Evolutionary conservation across 371 early-diverging fungal genomes (phyloP).

Genomic region (Mucor velutinosus): DNA sequence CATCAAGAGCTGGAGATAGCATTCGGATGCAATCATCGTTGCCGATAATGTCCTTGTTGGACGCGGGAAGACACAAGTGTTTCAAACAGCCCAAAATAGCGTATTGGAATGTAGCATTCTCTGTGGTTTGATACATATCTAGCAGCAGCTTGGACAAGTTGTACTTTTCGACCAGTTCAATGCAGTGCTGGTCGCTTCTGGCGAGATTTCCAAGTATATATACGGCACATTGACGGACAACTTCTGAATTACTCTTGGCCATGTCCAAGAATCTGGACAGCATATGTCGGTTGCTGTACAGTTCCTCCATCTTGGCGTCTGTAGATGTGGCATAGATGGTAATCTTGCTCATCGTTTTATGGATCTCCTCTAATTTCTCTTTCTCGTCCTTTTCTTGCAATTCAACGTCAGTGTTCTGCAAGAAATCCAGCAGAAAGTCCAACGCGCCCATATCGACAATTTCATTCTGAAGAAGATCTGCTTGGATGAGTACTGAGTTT

Average conservation of each 20-base stretch:
- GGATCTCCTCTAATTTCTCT: conserved; percentile 51
- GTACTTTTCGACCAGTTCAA: conserved; percentile 58
- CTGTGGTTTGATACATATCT: conserved; percentile 47
- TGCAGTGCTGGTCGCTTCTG: conserved; percentile 61
- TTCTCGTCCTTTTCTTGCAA: conserved; percentile 50
- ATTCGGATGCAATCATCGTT: conserved; percentile 49
- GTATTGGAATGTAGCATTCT: conserved; percentile 62
- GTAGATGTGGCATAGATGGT: conserved; percentile 51
- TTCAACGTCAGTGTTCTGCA: conserved; percentile 41
- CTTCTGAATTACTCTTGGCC: conserved; percentile 37
- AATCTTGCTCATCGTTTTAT: conserved; percentile 45
- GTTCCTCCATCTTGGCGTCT: conserved; percentile 52
- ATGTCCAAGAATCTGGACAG: conserved; percentile 50
- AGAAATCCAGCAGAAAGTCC: conserved; percentile 42
- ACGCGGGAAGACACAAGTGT: conserved; percentile 61
- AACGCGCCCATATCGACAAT: conserved; percentile 44
- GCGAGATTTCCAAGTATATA: conserved; percentile 66
- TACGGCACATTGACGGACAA: conserved; percentile 48
- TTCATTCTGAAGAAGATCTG: conserved; percentile 46
- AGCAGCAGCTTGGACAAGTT: conserved; percentile 50
- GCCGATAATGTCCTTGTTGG: conserved; percentile 57
- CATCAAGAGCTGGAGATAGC: conserved; percentile 48
- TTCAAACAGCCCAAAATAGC: conserved; percentile 62
- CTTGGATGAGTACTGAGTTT: background rate
- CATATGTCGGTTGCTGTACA: conserved; percentile 47